Evolutionary conservation across 768 basidiomycete species (phyloP), one percentile per base, ranked within the genome.

Genomic region (Galerina marginata): DNA sequence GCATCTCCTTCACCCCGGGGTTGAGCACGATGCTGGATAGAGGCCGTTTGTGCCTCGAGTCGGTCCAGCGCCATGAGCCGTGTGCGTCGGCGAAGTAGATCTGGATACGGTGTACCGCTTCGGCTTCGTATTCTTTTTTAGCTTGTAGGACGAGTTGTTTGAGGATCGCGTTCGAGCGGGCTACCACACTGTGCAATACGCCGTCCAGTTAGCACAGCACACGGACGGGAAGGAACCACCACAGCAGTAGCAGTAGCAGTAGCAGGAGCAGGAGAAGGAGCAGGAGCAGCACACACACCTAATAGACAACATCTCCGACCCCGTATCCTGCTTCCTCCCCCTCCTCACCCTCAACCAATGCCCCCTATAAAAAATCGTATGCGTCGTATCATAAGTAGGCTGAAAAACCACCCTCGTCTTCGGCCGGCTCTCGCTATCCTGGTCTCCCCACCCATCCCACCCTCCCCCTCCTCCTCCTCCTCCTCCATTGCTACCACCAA

Each of bases 1-100:
- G 81, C 90, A 93, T 93, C 76, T 95, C 93, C 74, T 93, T 94
- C 44, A 94, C 92, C 53, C 93, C 93, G 0, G 88, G 89, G 67
- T 93, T 91, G 59, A 95, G 82, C 6, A 95, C 93, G 67, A 95
- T 94, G 68, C 89, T 91, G 11, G 84, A 85, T 81, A 95, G 84
- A n/a, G 93, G 93, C 16, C 93, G 85, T 75, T 95, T 95, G 75
- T 93, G 90, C 51, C 92, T 79, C 16, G 90, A 91, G 73, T 93
- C 93, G 0, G 91, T 91, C 87, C 90, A 93, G 39, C 92, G 81
- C 93, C 93, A 95, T 50, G 86, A 87, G 36, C 92, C 92, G 71
- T 93, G 91, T 4, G 89, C 89, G 73, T 95, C 93, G 14, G 93
- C 92, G 70, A 93, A 93, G 71, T 93, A 94, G 37, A 95, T 92